Conservation (phyloP, 495 filamentous ascomycete species). For the Lasiosphaeriaceae sp. region DNA sequence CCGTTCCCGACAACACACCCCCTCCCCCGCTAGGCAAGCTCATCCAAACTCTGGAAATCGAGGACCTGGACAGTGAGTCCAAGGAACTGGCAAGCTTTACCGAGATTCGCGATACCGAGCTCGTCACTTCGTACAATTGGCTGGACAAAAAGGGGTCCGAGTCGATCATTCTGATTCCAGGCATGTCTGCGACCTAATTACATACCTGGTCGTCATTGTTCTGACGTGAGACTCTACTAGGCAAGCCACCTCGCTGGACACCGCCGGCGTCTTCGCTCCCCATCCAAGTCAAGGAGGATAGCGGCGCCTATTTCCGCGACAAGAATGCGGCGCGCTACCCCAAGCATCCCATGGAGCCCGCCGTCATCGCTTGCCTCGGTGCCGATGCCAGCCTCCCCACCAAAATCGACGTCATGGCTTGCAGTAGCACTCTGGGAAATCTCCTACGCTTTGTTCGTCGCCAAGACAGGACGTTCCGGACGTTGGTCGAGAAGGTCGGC, state of each 20-base stretch:
- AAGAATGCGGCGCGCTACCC: constrained; percentile 57
- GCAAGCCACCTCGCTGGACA: constrained; percentile 56
- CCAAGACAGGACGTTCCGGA: constrained; percentile 47
- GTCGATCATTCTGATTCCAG: constrained; percentile 21
- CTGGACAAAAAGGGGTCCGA: not conserved
- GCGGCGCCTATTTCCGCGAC: constrained; percentile 56
- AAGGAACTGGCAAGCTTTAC: not conserved
- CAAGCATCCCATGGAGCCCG: constrained; percentile 55
- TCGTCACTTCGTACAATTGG: constrained; percentile 25
- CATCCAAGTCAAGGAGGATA: constrained; percentile 44
- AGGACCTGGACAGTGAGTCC: not conserved
- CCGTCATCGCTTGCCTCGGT: constrained; percentile 36
- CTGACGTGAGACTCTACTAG: constrained; percentile 28
- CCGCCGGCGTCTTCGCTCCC: constrained; percentile 33
- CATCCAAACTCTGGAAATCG: constrained; percentile 18
- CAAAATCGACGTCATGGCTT: constrained; percentile 57
- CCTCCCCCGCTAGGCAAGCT: constrained; percentile 17
- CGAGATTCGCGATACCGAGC: constrained; percentile 2
- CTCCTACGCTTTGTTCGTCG: constrained; percentile 49
- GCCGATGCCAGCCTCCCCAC: constrained; percentile 20
- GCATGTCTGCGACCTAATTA: constrained; percentile 6
- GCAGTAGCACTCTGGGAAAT: constrained; percentile 56
- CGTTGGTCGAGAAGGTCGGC: constrained; percentile 56
- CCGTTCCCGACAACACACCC: constrained; percentile 1
- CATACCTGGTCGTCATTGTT: too few relatives aligned